Percentiles rank a stretch among this genome's conserved stretches.
phyloP scores from a whole-genome alignment of 352 stramenopile genomes.

The Phytophthora crassamura region DNA sequence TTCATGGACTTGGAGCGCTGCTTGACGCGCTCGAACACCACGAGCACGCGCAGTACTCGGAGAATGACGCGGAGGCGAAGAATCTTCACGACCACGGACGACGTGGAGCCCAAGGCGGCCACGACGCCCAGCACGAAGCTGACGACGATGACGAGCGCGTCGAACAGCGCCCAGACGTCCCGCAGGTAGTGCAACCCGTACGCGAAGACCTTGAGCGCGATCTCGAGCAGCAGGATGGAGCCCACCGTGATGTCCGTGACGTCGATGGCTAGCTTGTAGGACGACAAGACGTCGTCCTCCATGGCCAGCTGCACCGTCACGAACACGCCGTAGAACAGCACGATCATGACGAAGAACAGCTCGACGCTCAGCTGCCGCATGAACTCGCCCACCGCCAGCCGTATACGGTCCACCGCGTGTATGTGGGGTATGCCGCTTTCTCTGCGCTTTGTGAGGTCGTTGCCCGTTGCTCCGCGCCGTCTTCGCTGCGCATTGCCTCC shows the following conservation, averaged over 20 bases:
- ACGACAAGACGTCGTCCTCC: slow-evolving; percentile 53
- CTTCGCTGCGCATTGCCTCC: slow-evolving; percentile 16
- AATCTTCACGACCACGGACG: slow-evolving; percentile 72
- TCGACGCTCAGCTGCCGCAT: slow-evolving; percentile 87
- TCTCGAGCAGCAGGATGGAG: slow-evolving; percentile 85
- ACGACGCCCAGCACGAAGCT: slow-evolving; percentile 81
- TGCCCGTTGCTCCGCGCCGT: slow-evolving; percentile 47
- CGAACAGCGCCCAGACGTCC: slow-evolving; percentile 81
- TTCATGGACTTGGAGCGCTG: slow-evolving; percentile 81
- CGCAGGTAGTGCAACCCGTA: slow-evolving; percentile 73
- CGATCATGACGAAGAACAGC: slow-evolving; percentile 90
- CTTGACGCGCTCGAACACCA: slow-evolving; percentile 90
- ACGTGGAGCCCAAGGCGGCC: slow-evolving; percentile 62
- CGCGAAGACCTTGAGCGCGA: slow-evolving; percentile 80
- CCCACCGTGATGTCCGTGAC: slow-evolving; percentile 85
- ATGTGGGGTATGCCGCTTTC: slow-evolving; percentile 43
- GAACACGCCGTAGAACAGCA: slow-evolving; percentile 85
- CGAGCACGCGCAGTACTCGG: slow-evolving; percentile 80
- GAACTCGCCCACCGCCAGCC: slow-evolving; percentile 73
- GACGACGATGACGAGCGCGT: slow-evolving; percentile 80
- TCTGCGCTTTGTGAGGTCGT: slow-evolving; percentile 42
- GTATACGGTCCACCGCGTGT: slow-evolving; percentile 49
- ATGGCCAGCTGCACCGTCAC: slow-evolving; percentile 87
- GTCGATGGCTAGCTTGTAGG: slow-evolving; percentile 76
- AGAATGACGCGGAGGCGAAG: slow-evolving; percentile 78